Evolutionary conservation across 2,329 filamentous ascomycete genomes (phyloP), one percentile per base, ranked within the genome.

Genomic region (Zopfia rhizophila): DNA sequence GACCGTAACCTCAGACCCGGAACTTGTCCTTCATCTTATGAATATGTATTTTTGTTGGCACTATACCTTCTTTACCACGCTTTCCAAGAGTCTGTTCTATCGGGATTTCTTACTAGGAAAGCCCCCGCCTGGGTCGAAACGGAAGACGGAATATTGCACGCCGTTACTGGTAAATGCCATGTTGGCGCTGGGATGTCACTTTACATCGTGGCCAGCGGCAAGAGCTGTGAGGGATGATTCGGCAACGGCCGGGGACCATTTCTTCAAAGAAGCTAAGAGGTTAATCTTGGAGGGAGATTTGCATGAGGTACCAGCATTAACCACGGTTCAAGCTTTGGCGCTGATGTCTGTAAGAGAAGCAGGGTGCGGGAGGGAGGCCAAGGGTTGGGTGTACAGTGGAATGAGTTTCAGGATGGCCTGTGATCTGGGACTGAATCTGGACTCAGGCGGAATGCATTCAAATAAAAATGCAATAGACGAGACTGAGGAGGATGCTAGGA

Each of bases 11-110:
- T 79, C 85, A 38, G 91, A 97, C 67, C 80, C 85, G 17, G 83
- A 88, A 41, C 79, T 96, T 32, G 85, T 97, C 58, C 82, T 86
- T 12, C 93, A 97, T 70, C 83, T 99, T 13, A 84, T 99, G 66
- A 93, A 92, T 63, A 92, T 97, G 90, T 99, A 99, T 74, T 97
- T 97, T 74, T 91, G 87, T 60, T 97, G 93, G 89, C 94, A 97
- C 72, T 97, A 97, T 71, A 87, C 91, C 13, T 97, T 94, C 73
- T 99, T 97, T 70, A 93, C 91, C 3, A 94, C 90, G 0, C 78
- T 97, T 5, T 93, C 92, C 10, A 95, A 90, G 68, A 85, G 82
- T 25, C 76, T 96, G 22, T 97, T 99, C 68, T 92, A 90, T 66
- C 82, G 87, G 29, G 92, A 97, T 68, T 97, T 96, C 60, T 70